Base-by-base conservation (phyloP, 305 asterid species). In the Rubia tinctorum region DNA sequence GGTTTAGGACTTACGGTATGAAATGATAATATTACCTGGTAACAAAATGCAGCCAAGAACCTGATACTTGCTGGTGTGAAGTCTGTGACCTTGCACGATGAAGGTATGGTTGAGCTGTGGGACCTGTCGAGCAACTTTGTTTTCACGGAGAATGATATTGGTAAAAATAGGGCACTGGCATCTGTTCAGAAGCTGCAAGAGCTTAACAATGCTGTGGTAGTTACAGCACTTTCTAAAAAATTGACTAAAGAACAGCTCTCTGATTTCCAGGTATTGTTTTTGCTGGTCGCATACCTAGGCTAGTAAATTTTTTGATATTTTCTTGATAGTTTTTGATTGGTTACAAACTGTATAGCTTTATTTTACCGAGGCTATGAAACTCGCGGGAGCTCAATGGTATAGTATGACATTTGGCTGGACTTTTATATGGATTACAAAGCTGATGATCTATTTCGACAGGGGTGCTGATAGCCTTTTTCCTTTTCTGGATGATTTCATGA, bases 1-100 rank as follows among this genome's bases (percentile, higher is more conserved):
- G 4, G 56, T 0, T 6, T 6, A 51, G 20, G 58, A 15, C 8
- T 51, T 14, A 20, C 15, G 69, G 51, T 44, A 14, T 34, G 43
- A 20, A 42, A 18, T 65, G 34, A 14, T 66, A 23, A 40, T 63
- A 45, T 34, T 62, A 5, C 37, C 25, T 27, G 64, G 77, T 73
- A 45, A 63, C 75, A 58, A 34, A 34, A 79, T 83, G 89, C 97
- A 95, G 99, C 98, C 18, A 95, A 95, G 86, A 95, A 92, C 78
- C 96, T 95, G 72, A 74, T 92, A 77, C 98, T 95, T 79, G 99
- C 99, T 66, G 99, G 99, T 73, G 97, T 95, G 74, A 95, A 92
- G 85, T 95, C 99, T 73, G 96, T 95, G 84, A 90, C 96, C 10
- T 80, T 95, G 85, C 97, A 95, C 58, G 99, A 95, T 81, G 97